These are phyloP conservation scores for Phytophthora pseudosyringae DNA, from an alignment of 352 stramenopile species.

Conservation along the genomic window DNA sequence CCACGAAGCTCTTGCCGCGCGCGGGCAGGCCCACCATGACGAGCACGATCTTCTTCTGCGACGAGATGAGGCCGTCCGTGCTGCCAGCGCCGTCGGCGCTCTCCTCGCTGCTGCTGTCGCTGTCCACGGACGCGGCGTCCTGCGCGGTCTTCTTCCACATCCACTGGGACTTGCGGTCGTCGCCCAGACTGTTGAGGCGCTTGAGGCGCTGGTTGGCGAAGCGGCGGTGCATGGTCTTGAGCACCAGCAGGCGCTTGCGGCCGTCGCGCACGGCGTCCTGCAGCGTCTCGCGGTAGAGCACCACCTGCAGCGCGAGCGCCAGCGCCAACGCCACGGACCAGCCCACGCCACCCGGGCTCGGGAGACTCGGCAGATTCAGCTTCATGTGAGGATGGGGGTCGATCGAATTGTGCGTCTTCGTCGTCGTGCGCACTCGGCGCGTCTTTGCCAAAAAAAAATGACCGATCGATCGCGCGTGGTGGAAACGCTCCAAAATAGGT, in stretches of 20 bases:
- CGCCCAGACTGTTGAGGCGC: constrained; percentile 66
- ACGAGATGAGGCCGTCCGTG: constrained; percentile 64
- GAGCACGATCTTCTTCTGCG: constrained; percentile 91
- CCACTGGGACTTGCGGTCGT: constrained; percentile 74
- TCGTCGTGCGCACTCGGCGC: constrained; percentile 5
- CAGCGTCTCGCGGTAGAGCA: constrained; percentile 64
- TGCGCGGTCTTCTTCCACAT: constrained; percentile 67
- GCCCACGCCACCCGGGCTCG: constrained; percentile 10
- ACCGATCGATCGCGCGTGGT: neutral
- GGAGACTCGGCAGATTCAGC: constrained; percentile 38
- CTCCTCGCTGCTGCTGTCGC: constrained; percentile 45
- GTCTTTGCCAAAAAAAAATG: constrained; percentile 41
- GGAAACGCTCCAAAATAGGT: constrained; percentile 23
- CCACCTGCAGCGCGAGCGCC: constrained; percentile 46
- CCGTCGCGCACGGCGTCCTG: constrained; percentile 45
- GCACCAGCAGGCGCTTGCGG: constrained; percentile 68
- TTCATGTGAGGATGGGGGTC: constrained; percentile 25
- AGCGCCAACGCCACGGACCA: constrained; percentile 43
- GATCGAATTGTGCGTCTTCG: constrained; percentile 11
- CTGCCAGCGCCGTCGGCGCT: constrained; percentile 30
- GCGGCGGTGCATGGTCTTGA: constrained; percentile 75
- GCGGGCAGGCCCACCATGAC: constrained; percentile 95
- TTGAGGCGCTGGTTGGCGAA: constrained; percentile 79
- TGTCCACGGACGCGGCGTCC: constrained; percentile 30
- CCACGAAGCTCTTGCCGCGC: constrained; percentile 96